Evolutionary conservation across 2,329 filamentous ascomycete species (phyloP).

Genomic region (Nemania diffusa): DNA sequence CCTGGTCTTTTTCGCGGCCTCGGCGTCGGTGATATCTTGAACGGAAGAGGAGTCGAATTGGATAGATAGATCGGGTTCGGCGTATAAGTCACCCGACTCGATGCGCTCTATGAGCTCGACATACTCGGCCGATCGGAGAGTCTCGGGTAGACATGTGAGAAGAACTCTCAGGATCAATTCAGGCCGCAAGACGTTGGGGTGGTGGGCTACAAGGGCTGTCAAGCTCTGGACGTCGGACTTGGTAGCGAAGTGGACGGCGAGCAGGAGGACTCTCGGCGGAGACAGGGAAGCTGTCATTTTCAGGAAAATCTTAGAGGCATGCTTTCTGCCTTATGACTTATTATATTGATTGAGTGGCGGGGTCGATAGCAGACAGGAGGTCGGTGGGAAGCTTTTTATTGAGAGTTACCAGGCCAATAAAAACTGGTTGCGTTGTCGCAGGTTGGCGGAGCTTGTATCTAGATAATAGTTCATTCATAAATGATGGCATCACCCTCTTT

Average conservation of each 20-base stretch:
- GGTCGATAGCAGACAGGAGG: neutral
- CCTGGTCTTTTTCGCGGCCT: constrained; percentile 71
- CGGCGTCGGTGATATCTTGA: constrained; percentile 67
- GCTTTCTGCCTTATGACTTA: constrained; percentile 16
- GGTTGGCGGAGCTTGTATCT: neutral
- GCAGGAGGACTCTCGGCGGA: constrained; percentile 74
- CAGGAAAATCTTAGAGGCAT: constrained; percentile 28
- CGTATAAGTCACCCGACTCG: constrained; percentile 58
- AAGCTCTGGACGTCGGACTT: constrained; percentile 73
- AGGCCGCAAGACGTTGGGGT: constrained; percentile 67
- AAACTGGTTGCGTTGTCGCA: neutral
- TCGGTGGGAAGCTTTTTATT: neutral
- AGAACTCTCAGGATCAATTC: constrained; percentile 77
- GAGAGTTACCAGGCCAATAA: neutral
- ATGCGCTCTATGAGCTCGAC: constrained; percentile 69
- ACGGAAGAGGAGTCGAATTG: constrained; percentile 68
- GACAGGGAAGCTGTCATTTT: constrained; percentile 61
- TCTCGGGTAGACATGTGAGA: constrained; percentile 81
- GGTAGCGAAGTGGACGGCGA: constrained; percentile 76
- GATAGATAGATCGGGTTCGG: constrained; percentile 48
- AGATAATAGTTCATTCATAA: neutral
- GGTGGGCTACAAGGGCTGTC: constrained; percentile 65
- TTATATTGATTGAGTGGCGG: neutral
- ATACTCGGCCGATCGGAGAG: constrained; percentile 70
- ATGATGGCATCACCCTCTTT: constrained; percentile 17